Percentiles rank a stretch among this genome's conserved stretches.
Evolutionary conservation across 2,329 filamentous ascomycete genomes (phyloP).

Genomic region (Chrysoporthe austroafricana): DNA sequence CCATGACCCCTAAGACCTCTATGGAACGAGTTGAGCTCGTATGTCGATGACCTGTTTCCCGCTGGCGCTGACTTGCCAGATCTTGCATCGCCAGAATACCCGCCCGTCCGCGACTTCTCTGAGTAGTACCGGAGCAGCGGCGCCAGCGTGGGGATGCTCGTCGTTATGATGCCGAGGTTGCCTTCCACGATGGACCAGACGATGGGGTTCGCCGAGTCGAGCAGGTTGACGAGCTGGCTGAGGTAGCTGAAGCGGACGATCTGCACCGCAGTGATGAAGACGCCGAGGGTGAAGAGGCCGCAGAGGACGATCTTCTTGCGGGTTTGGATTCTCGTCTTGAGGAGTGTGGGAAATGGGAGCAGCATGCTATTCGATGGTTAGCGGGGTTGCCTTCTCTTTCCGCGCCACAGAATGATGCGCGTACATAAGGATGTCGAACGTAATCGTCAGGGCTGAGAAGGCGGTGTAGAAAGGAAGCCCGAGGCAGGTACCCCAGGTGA

Average conservation of each 20-base stretch:
- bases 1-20: not conserved
- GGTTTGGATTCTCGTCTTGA: constrained; percentile 35
- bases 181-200: constrained; percentile 23
- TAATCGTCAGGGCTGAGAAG: constrained; percentile 45
- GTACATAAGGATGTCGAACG: constrained; percentile 47
- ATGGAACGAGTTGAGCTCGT: constrained; percentile 1
- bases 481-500: constrained; percentile 45
- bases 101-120: not conserved
- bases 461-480: constrained; percentile 48
- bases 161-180: constrained; percentile 24
- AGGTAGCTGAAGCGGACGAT: constrained; percentile 56
- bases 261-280: constrained; percentile 55
- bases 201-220: constrained; percentile 46
- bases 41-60: not conserved
- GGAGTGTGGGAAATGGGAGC: constrained; percentile 46
- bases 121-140: constrained; percentile 9
- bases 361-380: constrained; percentile 38
- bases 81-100: not conserved
- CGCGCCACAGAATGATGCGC: constrained; percentile 23
- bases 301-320: constrained; percentile 48
- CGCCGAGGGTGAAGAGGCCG: constrained; percentile 51
- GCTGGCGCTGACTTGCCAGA: not conserved
- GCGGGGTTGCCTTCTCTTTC: not conserved
- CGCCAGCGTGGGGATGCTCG: constrained; percentile 18
- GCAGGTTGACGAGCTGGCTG: constrained; percentile 46